Base-by-base conservation (phyloP, 2,329 filamentous ascomycete species). In the Didymella arachidicola region DNA sequence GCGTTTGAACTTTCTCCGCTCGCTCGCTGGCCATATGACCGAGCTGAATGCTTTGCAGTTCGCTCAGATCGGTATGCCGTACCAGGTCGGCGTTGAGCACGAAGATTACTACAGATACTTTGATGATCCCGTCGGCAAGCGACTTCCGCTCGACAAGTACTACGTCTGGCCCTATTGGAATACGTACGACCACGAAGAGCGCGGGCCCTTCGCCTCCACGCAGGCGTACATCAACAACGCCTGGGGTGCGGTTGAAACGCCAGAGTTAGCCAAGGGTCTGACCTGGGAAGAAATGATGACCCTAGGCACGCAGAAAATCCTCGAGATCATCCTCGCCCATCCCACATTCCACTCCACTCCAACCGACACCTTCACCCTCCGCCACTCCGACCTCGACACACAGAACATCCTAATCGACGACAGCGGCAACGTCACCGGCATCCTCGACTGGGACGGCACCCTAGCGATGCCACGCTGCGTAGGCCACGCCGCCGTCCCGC, bases 401-500 rank as follows among this genome's bases (percentile, higher is more conserved):
- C 64, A 71, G 18, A 72, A 72, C 55, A 66, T 71, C 29, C 50
- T 70, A 4, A 54, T 60, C 27, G 59, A 67, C 41, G 45, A 53
- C 5, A 34, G 30, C 1, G 65, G 65, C 16, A 47, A 64, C 16
- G 52, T 68, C 0, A 64, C 60, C 0, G 70, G 63, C 5, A 65
- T 73, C 32, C 45, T 72, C 7, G 61, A 66, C 29, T 66, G 63
- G 63, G 57, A 66, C 19, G 51, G 44, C 4, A 50, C 52, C 4
- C 38, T 56, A 12, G 41, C 60, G 4, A 51, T 53, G 11, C 61
- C 63, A 10, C 63, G 63, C 30, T 66, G 63, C 12, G 38, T 61
- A 7, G 60, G 47, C 36, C 53, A 51, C 43, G 47, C 60, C 1
- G 27, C 57, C 0, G 57, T 61, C n/a, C 57, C 63, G 0, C 16